These are phyloP conservation scores for Plasmodium ovale DNA, from an alignment of 169 alveolate species.

Conservation along the genomic window DNA sequence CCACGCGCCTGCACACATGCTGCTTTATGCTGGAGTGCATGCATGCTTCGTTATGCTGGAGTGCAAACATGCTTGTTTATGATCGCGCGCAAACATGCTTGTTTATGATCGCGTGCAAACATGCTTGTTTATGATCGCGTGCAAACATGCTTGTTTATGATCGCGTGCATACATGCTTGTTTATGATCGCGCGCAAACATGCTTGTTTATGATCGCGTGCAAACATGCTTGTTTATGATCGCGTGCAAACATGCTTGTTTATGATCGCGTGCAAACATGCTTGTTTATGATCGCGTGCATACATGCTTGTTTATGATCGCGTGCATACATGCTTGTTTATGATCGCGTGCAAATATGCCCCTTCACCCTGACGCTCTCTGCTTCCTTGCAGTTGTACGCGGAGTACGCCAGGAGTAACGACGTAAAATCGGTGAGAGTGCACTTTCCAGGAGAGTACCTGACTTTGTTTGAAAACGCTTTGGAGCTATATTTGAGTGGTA, in stretches of 20 bases:
- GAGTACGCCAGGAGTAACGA: conserved; percentile 66
- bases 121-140: conserved; percentile 5
- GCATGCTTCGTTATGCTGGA: no score
- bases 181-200: conserved; percentile 17
- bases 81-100: conserved; percentile 13
- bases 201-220: no score
- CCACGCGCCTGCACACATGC: neutral
- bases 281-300: conserved; percentile 7
- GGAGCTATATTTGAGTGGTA: conserved; percentile 86
- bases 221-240: conserved; percentile 7
- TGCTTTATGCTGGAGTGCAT: neutral
- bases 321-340: neutral
- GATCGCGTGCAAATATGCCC: neutral
- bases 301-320: conserved; percentile 5
- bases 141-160: no score
- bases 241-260: no score
- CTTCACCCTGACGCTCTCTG: no score
- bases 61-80: no score
- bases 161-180: no score
- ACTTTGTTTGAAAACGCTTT: conserved; percentile 83
- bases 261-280: no score
- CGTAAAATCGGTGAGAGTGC: conserved; percentile 82
- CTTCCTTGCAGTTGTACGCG: conserved; percentile 20
- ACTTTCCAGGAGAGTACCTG: conserved; percentile 85
- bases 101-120: no score